Conservation (phyloP, 1,284 basidiomycete species). For the Cutaneotrichosporon sp. region DNA sequence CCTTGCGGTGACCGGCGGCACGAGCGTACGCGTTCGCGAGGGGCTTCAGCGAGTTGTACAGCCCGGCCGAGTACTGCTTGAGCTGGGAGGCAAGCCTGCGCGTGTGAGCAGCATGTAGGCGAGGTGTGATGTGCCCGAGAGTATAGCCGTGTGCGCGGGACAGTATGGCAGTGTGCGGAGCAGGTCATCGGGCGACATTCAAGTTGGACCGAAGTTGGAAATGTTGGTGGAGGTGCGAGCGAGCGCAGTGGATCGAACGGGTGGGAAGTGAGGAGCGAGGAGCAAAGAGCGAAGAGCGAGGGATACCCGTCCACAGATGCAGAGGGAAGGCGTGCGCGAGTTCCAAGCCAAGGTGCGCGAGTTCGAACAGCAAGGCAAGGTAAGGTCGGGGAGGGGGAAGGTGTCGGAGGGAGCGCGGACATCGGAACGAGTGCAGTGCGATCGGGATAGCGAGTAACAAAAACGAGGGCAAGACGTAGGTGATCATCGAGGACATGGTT, state of each 20-base stretch:
- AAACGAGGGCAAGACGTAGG: neutral
- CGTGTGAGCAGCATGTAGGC: neutral
- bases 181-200: no score
- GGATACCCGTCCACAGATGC: no score
- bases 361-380: neutral
- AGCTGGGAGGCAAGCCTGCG: slow-evolving; percentile 68
- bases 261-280: slow-evolving; percentile 44
- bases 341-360: no score
- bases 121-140: slow-evolving; percentile 54
- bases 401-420: neutral
- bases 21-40: slow-evolving; percentile 81
- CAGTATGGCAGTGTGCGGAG: no score
- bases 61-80: slow-evolving; percentile 62
- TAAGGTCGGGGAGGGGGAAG: neutral
- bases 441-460: neutral
- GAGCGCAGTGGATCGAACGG: no score
- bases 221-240: no score
- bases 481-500: neutral
- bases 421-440: neutral
- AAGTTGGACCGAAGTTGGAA: no score
- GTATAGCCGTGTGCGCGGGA: no score
- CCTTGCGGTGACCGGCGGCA: slow-evolving; percentile 77
- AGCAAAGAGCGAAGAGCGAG: no score
- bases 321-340: no score
- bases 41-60: slow-evolving; percentile 63